phyloP scores from a whole-genome alignment of 1,284 basidiomycete genomes.

The Irpex sp. region DNA sequence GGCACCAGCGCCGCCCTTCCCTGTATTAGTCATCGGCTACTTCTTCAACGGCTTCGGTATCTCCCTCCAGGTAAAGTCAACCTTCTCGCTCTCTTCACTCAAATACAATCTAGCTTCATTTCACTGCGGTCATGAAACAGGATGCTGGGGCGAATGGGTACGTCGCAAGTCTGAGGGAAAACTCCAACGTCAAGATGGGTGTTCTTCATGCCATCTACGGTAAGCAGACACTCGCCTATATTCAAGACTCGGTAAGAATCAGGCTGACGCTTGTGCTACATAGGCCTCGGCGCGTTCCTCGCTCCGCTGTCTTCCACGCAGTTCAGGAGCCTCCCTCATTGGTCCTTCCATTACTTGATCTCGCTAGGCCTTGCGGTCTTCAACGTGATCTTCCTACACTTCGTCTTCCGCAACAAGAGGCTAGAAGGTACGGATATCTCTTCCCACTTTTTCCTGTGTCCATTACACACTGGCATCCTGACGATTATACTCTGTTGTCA shows the following conservation, averaged over 20 bases:
- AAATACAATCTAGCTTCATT: too few species aligned
- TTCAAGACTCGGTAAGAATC: too few species aligned
- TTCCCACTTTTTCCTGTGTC: too few species aligned
- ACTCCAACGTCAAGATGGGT: conserved; percentile 55
- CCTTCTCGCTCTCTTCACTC: neutral
- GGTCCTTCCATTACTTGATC: conserved; percentile 65
- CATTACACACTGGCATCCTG: too few species aligned
- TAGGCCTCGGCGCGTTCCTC: conserved; percentile 56
- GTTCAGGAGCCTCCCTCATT: conserved; percentile 45
- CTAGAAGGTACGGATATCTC: conserved; percentile 46
- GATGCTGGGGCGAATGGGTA: conserved; percentile 58
- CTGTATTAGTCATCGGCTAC: conserved; percentile 55
- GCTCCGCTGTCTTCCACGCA: conserved; percentile 64
- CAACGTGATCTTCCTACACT: conserved; percentile 40
- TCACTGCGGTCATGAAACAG: too few species aligned
- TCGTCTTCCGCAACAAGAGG: conserved; percentile 50
- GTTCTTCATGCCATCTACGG: conserved; percentile 51
- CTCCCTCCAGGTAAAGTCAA: conserved; percentile 40
- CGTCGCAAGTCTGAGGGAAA: conserved; percentile 43
- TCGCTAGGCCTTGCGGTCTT: conserved; percentile 52
- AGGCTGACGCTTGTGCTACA: neutral
- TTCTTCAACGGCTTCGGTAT: conserved; percentile 62
- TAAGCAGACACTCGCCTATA: neutral
- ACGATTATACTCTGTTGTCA: too few species aligned
- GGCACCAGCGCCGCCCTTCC: conserved; percentile 62